phyloP scores from a whole-genome alignment of 495 filamentous ascomycete species.

The Zalerion maritima region DNA sequence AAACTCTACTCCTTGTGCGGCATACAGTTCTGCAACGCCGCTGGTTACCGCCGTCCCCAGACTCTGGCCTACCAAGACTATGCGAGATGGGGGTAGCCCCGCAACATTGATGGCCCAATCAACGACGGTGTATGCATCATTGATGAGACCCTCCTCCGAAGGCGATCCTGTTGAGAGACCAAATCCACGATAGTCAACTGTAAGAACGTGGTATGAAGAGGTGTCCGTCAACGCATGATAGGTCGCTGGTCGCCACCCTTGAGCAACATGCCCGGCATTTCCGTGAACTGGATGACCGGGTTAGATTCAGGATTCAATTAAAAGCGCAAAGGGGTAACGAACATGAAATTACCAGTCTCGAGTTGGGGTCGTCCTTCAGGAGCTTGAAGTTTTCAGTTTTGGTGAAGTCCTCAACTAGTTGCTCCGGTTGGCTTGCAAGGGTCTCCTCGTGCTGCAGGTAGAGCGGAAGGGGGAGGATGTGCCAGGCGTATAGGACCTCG shows the following conservation, averaged over 20 bases:
- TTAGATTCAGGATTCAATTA: conserved; percentile 4
- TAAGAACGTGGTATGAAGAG: conserved; percentile 41
- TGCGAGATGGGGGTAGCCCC: conserved; percentile 50
- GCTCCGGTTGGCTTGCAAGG: conserved; percentile 34
- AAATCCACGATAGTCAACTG: conserved; percentile 84
- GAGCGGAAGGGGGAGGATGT: conserved; percentile 50
- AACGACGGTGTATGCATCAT: conserved; percentile 57
- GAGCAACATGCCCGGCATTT: conserved; percentile 53
- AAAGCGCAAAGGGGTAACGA: conserved; percentile 4
- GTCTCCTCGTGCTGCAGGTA: conserved; percentile 41
- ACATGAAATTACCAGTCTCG: conserved; percentile 45
- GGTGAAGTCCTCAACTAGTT: conserved; percentile 39
- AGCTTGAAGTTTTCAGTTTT: conserved; percentile 40
- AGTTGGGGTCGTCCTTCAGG: conserved; percentile 45
- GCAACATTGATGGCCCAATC: conserved; percentile 54
- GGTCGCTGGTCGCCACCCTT: conserved; percentile 43
- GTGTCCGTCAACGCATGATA: conserved; percentile 49
- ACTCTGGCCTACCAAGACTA: conserved; percentile 75
- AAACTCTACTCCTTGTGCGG: conserved; percentile 32
- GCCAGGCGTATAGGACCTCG: conserved; percentile 53
- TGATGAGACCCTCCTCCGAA: conserved; percentile 67
- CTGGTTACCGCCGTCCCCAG: conserved; percentile 75
- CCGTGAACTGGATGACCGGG: conserved; percentile 4
- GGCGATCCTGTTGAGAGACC: conserved; percentile 68
- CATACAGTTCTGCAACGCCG: conserved; percentile 56